A percentile compares a stretch with the other conserved stretches of the same genome.
phyloP scores from a whole-genome alignment of 2,329 filamentous ascomycete species.

The Colletotrichum sp. region DNA sequence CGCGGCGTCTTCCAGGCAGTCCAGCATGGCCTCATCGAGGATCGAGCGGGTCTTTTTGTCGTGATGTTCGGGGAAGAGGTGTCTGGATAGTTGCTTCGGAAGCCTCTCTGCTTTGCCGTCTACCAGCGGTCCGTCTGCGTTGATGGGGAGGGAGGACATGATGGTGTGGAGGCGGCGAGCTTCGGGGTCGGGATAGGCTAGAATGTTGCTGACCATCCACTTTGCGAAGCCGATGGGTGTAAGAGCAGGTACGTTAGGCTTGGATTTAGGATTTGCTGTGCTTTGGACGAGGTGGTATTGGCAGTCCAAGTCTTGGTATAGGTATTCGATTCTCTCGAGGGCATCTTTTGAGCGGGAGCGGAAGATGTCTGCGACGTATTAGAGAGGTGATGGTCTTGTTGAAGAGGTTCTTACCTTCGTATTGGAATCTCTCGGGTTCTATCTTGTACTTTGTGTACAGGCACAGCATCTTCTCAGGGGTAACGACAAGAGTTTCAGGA shows the following conservation, averaged over 20 bases:
- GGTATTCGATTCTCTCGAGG: conserved; percentile 58
- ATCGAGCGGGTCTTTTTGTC: conserved; percentile 64
- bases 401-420: conserved; percentile 58
- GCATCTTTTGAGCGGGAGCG: conserved; percentile 42
- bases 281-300: conserved; percentile 71
- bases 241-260: conserved; percentile 66
- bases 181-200: conserved; percentile 79
- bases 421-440: conserved; percentile 70
- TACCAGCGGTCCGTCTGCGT: conserved; percentile 51
- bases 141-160: conserved; percentile 73
- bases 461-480: conserved; percentile 75
- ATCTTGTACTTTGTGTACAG: conserved; percentile 75
- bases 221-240: conserved; percentile 71
- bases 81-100: conserved; percentile 78
- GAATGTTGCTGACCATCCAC: conserved; percentile 77
- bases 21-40: conserved; percentile 64
- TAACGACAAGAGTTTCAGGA: conserved; percentile 63
- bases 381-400: neutral
- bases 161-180: conserved; percentile 72
- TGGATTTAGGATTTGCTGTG: conserved; percentile 43
- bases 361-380: conserved; percentile 53
- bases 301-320: conserved; percentile 60
- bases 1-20: conserved; percentile 33
- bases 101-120: conserved; percentile 74
- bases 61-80: conserved; percentile 68